phyloP scores from a whole-genome alignment of 768 basidiomycete genomes.

The Pleurotus salmoneostramineus region DNA sequence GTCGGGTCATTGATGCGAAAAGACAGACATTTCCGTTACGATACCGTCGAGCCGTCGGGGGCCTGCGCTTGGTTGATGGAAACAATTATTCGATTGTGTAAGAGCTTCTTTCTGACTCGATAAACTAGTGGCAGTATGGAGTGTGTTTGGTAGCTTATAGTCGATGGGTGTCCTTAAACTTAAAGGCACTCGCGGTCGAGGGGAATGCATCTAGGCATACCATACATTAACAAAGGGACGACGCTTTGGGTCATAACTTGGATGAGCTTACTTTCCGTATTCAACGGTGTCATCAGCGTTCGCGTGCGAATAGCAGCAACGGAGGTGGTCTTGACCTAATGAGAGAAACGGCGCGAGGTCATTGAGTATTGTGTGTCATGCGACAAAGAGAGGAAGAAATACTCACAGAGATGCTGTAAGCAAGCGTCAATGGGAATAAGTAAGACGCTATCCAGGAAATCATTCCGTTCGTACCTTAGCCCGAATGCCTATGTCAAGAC shows the following conservation, averaged over 20 bases:
- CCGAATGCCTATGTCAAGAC: not conserved
- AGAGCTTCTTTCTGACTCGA: too few relatives aligned
- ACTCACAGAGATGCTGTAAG: slow-evolving; percentile 3
- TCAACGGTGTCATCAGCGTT: not conserved
- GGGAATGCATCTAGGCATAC: not conserved
- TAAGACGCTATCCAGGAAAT: not conserved
- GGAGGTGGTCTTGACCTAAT: not conserved
- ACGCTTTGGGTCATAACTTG: not conserved
- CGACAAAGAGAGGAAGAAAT: not conserved
- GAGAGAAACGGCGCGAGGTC: not conserved
- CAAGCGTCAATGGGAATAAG: not conserved
- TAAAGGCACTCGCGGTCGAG: not conserved
- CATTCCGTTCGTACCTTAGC: not conserved
- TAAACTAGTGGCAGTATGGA: too few relatives aligned
- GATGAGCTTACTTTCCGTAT: not conserved
- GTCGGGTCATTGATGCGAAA: too few relatives aligned
- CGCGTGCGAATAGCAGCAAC: not conserved
- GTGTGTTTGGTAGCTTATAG: too few relatives aligned
- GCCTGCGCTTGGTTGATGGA: too few relatives aligned
- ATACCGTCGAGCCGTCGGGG: too few relatives aligned
- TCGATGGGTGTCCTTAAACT: not conserved
- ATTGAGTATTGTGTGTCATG: not conserved
- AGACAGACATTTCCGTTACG: too few relatives aligned
- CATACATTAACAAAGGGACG: not conserved
- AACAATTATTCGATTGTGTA: too few relatives aligned